Conservation (phyloP, 805 yeast genomes). For the Candida yuanshanica region DNA sequence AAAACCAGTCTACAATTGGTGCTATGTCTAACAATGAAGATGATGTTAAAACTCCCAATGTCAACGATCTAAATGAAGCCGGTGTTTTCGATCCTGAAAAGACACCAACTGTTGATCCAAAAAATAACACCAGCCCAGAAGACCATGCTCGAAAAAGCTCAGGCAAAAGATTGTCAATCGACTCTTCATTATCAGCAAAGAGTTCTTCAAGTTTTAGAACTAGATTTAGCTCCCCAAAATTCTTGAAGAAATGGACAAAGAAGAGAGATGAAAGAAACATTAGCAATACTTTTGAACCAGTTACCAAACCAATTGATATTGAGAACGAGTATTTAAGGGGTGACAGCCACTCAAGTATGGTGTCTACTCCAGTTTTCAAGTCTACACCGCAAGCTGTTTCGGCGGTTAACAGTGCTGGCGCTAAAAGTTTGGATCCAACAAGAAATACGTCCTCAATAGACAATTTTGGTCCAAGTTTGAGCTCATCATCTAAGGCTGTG, state of each 20-base stretch:
- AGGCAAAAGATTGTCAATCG: not conserved
- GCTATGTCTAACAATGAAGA: not conserved
- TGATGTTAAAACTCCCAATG: not conserved
- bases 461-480: not conserved
- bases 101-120: not conserved
- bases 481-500: not conserved
- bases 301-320: constrained; percentile 9
- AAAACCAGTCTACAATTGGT: not conserved
- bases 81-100: not conserved
- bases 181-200: not conserved
- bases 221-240: constrained; percentile 16
- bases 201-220: not conserved
- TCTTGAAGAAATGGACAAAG: constrained; percentile 19
- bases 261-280: constrained; percentile 15
- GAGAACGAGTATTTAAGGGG: not conserved
- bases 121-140: not conserved
- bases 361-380: not conserved
- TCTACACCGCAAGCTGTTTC: not conserved
- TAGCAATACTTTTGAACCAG: constrained; percentile 13
- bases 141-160: not conserved
- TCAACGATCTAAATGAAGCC: not conserved
- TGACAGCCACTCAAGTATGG: not conserved
- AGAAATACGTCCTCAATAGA: not conserved
- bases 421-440: not conserved
- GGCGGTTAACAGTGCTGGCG: not conserved